Conservation (phyloP, 23 red algal species). For the Gracilaria vermiculophylla region DNA sequence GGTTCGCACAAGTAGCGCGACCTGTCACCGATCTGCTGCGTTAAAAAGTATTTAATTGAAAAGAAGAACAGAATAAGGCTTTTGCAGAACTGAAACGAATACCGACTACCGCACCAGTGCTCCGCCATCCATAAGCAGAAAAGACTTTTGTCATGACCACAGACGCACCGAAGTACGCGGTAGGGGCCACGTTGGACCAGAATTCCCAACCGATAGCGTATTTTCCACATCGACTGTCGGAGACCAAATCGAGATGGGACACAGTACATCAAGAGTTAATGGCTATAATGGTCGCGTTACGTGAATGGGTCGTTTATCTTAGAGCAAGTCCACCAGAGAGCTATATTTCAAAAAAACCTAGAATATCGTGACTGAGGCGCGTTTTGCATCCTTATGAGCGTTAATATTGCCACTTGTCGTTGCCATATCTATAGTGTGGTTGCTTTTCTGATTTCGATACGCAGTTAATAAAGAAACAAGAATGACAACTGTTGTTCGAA, state of each 20-base stretch:
- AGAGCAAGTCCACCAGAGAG: too few relatives aligned
- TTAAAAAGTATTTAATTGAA: not conserved
- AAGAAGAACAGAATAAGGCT: not conserved
- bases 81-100: constrained; percentile 16
- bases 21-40: constrained; percentile 7
- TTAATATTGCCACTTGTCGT: too few relatives aligned
- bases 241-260: constrained; percentile 1
- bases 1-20: not conserved
- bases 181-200: constrained; percentile 44
- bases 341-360: too few relatives aligned
- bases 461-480: too few relatives aligned
- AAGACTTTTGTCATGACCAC: not conserved
- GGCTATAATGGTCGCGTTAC: constrained; percentile 23
- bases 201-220: constrained; percentile 29
- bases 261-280: not conserved
- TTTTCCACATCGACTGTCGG: constrained; percentile 3
- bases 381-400: too few relatives aligned
- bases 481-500: too few relatives aligned
- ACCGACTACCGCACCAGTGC: constrained; percentile 9
- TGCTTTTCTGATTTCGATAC: too few relatives aligned
- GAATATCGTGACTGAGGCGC: too few relatives aligned
- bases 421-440: too few relatives aligned
- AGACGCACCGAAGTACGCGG: constrained; percentile 16
- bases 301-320: constrained; percentile 42
- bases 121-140: not conserved